Percentiles rank a stretch among this genome's conserved stretches.
phyloP scores from a whole-genome alignment of 495 filamentous ascomycete species.

The Glarea lozoyensis region DNA sequence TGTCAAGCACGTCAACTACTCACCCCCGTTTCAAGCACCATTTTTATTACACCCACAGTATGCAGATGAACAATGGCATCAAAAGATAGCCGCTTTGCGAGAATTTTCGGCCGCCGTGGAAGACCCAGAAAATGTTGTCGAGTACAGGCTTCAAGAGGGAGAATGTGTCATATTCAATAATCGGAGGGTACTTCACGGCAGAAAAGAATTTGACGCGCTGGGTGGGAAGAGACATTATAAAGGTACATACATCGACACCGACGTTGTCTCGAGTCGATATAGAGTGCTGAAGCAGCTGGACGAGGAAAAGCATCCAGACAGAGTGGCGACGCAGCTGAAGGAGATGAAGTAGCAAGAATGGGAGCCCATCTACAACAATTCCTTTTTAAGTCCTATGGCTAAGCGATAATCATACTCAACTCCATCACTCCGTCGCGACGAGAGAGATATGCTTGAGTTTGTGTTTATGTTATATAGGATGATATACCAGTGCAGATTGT shows the following conservation, averaged over 20 bases:
- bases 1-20: constrained; percentile 51
- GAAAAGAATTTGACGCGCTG: constrained; percentile 55
- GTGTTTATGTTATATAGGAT: too few species aligned
- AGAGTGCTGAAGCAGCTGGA: too few species aligned
- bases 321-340: too few species aligned
- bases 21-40: constrained; percentile 58
- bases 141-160: constrained; percentile 66
- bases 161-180: constrained; percentile 88
- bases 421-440: too few species aligned
- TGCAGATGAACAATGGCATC: not conserved
- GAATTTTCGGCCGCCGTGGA: constrained; percentile 41
- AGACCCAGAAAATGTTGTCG: constrained; percentile 40
- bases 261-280: constrained; percentile 50
- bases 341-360: too few species aligned
- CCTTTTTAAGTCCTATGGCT: too few species aligned
- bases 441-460: too few species aligned
- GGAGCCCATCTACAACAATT: too few species aligned
- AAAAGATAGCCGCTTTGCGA: constrained; percentile 31
- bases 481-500: too few species aligned
- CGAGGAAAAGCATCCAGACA: too few species aligned
- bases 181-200: constrained; percentile 65
- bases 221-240: constrained; percentile 66
- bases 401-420: too few species aligned
- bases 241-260: constrained; percentile 71
- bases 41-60: constrained; percentile 21